Percentiles rank a stretch among this genome's conserved stretches.
phyloP scores from a whole-genome alignment of 1,284 basidiomycete genomes.

The Schizopora paradoxa region DNA sequence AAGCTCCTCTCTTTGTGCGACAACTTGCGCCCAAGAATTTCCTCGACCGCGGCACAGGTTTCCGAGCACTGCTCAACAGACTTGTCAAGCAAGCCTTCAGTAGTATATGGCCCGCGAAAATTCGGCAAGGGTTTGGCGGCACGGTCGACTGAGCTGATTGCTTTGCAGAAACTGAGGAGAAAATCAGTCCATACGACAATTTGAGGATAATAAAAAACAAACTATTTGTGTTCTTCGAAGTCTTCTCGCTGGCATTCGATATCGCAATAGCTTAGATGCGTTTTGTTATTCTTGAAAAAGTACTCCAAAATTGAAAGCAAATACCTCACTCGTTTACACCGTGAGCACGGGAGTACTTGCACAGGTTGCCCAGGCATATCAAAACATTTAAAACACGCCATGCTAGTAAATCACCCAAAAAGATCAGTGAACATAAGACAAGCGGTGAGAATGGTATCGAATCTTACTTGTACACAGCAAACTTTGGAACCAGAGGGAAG shows the following conservation, averaged over 20 bases:
- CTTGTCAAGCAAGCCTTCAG: background rate
- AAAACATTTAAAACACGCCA: slow-evolving; percentile 3
- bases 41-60: background rate
- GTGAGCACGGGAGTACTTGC: slow-evolving; percentile 1
- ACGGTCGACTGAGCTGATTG: background rate
- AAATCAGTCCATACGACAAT: background rate
- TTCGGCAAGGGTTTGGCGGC: background rate
- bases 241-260: slow-evolving; percentile 2
- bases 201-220: background rate
- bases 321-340: slow-evolving; percentile 5
- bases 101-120: background rate
- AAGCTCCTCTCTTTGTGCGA: background rate
- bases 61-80: too few relatives aligned
- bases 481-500: too few relatives aligned
- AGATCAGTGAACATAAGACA: too few relatives aligned
- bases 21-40: background rate
- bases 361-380: background rate
- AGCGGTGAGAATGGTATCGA: too few relatives aligned
- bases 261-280: slow-evolving; percentile 1
- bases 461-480: too few relatives aligned
- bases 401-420: too few relatives aligned
- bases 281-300: background rate
- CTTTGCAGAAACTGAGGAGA: slow-evolving; percentile 5
- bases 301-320: background rate
- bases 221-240: slow-evolving; percentile 4